These are phyloP conservation scores for Annulohypoxylon truncatum DNA, from an alignment of 2,329 filamentous ascomycete genomes.

Conservation along the genomic window DNA sequence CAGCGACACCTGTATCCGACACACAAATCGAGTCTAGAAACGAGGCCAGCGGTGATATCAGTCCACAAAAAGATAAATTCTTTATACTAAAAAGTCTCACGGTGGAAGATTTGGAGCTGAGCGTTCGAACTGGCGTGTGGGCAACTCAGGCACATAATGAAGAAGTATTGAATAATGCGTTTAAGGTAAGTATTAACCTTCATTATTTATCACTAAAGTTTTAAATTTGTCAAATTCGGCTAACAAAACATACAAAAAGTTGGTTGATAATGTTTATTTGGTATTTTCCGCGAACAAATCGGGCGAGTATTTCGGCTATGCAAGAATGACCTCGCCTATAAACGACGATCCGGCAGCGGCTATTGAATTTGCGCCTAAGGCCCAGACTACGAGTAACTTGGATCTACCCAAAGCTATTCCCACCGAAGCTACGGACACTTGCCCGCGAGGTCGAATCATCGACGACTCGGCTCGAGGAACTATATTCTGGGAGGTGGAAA, in stretches of 20 bases:
- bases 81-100: conserved; percentile 96
- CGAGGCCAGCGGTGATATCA: conserved; percentile 33
- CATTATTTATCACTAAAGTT: neutral
- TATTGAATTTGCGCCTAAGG: conserved; percentile 75
- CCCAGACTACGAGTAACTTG: conserved; percentile 66
- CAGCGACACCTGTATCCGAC: conserved; percentile 30
- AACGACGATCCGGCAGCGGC: conserved; percentile 78
- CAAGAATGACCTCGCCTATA: conserved; percentile 87
- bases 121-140: conserved; percentile 89
- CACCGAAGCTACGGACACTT: conserved; percentile 80
- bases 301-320: conserved; percentile 96
- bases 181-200: conserved; percentile 66
- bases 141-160: conserved; percentile 96
- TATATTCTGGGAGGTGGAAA: conserved; percentile 93
- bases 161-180: conserved; percentile 82
- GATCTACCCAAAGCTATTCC: conserved; percentile 83
- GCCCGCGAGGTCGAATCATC: conserved; percentile 87
- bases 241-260: conserved; percentile 58
- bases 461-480: conserved; percentile 94
- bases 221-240: neutral
- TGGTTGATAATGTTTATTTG: conserved; percentile 85
- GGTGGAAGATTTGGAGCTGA: conserved; percentile 87
- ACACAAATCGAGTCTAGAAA: conserved; percentile 35
- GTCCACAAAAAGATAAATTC: conserved; percentile 73
- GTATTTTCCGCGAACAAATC: conserved; percentile 98